Conservation (phyloP, 139 green algal genomes). For the Chlorella sp. region DNA sequence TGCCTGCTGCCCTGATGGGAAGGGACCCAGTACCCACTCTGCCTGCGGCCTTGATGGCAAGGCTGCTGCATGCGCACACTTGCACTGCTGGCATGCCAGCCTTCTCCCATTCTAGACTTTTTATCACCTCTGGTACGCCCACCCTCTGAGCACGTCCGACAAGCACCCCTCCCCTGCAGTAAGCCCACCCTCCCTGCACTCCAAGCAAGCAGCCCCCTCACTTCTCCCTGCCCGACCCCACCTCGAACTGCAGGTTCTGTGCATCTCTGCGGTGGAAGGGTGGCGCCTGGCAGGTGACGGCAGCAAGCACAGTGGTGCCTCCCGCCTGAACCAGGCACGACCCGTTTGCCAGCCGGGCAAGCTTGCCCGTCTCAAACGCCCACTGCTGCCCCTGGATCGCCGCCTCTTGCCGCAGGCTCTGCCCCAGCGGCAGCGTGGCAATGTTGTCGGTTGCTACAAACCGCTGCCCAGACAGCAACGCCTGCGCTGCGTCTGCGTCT, state of each 20-base stretch:
- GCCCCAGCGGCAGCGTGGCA: conserved; percentile 17
- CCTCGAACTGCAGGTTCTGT: conserved; percentile 45
- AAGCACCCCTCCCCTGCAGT: too few relatives aligned
- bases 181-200: too few relatives aligned
- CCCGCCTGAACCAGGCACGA: conserved; percentile 54
- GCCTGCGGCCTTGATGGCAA: too few relatives aligned
- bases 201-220: background rate
- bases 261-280: conserved; percentile 38
- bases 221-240: background rate
- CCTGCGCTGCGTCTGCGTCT: background rate
- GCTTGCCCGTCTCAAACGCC: conserved; percentile 72
- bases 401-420: conserved; percentile 7
- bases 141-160: too few relatives aligned
- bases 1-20: background rate
- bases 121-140: too few relatives aligned
- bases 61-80: background rate
- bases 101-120: too few relatives aligned
- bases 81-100: background rate
- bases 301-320: conserved; percentile 72
- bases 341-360: conserved; percentile 75
- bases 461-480: background rate
- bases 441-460: background rate
- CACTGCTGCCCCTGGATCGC: conserved; percentile 32
- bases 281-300: conserved; percentile 48
- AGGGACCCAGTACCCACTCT: too few relatives aligned